These are phyloP conservation scores for Solanum chilense DNA, from an alignment of 257 asterid species.

Conservation along the genomic window DNA sequence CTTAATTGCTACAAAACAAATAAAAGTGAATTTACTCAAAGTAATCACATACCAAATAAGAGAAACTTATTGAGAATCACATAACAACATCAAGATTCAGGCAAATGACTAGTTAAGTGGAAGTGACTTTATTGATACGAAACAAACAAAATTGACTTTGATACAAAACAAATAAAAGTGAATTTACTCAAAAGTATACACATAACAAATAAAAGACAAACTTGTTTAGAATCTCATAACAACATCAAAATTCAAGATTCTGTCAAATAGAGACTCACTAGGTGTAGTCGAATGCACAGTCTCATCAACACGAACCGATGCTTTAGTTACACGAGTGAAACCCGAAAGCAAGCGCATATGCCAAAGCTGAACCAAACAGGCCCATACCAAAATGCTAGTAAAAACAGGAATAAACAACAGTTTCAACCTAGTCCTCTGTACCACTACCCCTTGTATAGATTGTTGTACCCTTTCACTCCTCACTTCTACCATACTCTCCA, in stretches of 20 bases:
- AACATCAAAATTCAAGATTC: neutral
- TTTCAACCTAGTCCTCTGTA: constrained; percentile 61
- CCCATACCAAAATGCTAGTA: constrained; percentile 77
- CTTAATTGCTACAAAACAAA: neutral
- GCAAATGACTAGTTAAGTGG: neutral
- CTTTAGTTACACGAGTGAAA: constrained; percentile 1
- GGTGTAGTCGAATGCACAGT: constrained; percentile 34
- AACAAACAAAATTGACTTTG: neutral
- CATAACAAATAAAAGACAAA: neutral
- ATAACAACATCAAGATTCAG: neutral
- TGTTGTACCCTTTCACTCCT: constrained; percentile 25
- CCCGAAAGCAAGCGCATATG: constrained; percentile 52
- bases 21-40: neutral
- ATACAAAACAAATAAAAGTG: neutral
- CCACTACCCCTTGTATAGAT: constrained; percentile 43
- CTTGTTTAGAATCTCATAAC: neutral
- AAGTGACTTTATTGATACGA: neutral
- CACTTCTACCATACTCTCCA: constrained; percentile 21
- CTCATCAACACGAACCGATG: neutral
- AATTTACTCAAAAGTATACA: neutral
- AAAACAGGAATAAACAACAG: constrained; percentile 85
- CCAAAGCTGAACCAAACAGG: constrained; percentile 90
- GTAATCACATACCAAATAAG: neutral
- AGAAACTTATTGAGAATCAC: neutral
- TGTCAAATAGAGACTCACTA: constrained; percentile 33